Evolutionary conservation across 768 basidiomycete genomes (phyloP).

Genomic region (Lyophyllum semitale): DNA sequence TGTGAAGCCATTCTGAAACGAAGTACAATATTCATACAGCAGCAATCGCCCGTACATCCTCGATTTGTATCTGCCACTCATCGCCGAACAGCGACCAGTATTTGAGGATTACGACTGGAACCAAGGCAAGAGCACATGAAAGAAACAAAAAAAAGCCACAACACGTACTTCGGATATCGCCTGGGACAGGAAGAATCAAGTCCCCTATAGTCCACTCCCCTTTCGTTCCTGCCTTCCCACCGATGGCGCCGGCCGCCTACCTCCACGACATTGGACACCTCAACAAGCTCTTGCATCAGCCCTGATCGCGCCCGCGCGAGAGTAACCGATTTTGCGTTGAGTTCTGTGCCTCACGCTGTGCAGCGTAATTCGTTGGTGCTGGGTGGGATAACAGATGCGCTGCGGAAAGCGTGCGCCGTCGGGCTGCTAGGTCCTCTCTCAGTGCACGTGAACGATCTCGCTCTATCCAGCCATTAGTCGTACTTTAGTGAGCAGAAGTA

Average conservation of each 20-base stretch:
- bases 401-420: constrained; percentile 66
- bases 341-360: constrained; percentile 43
- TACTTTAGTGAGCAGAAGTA: not conserved
- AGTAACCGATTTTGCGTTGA: constrained; percentile 50
- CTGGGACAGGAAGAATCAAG: constrained; percentile 78
- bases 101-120: too few species aligned
- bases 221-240: constrained; percentile 72
- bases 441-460: constrained; percentile 62
- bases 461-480: constrained; percentile 36
- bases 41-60: too few species aligned
- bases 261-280: constrained; percentile 83
- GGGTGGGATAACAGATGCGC: constrained; percentile 32
- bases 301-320: constrained; percentile 71
- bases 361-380: not conserved
- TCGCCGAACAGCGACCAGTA: too few species aligned
- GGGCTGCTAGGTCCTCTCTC: constrained; percentile 60
- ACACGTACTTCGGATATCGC: constrained; percentile 73
- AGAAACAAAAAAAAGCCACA: not conserved
- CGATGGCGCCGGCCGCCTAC: constrained; percentile 78
- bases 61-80: too few species aligned
- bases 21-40: too few species aligned
- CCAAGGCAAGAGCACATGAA: too few species aligned
- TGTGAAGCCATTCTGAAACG: too few species aligned
- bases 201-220: constrained; percentile 88
- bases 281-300: constrained; percentile 79